A percentile compares a stretch with the other conserved stretches of the same genome.
Evolutionary conservation across 1,284 basidiomycete genomes (phyloP).

Genomic region (Irpex rosettiformis): DNA sequence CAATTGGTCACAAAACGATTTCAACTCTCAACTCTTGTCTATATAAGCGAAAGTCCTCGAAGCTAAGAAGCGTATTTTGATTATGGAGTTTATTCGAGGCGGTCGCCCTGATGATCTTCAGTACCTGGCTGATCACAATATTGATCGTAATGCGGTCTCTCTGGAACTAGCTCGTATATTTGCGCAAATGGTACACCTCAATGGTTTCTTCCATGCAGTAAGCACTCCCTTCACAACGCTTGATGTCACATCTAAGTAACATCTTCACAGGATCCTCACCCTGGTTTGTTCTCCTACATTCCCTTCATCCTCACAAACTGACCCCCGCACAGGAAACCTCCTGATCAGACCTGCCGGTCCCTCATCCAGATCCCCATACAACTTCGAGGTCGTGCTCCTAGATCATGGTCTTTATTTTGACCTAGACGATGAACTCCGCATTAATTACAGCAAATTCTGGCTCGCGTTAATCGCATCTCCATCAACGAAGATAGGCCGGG

Average conservation of each 20-base stretch:
- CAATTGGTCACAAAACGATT: not conserved
- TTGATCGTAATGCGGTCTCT: conserved; percentile 93
- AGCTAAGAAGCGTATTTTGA: conserved; percentile 82
- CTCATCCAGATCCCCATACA: conserved; percentile 75
- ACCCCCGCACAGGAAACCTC: conserved; percentile 66
- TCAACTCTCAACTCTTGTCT: not conserved
- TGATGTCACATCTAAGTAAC: conserved; percentile 8
- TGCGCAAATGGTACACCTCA: conserved; percentile 94
- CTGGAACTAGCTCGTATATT: conserved; percentile 90
- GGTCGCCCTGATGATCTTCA: conserved; percentile 86
- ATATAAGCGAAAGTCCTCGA: conserved; percentile 66
- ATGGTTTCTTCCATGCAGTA: conserved; percentile 89
- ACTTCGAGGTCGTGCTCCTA: conserved; percentile 91
- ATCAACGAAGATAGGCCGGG: conserved; percentile 57
- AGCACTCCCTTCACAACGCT: conserved; percentile 23
- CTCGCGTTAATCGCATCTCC: conserved; percentile 77
- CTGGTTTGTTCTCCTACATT: conserved; percentile 31
- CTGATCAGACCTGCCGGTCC: conserved; percentile 77
- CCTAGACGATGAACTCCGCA: conserved; percentile 71
- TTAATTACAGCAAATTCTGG: conserved; percentile 84
- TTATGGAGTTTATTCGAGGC: conserved; percentile 94
- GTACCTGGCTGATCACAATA: conserved; percentile 81
- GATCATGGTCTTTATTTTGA: conserved; percentile 96
- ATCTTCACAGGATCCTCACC: conserved; percentile 68
- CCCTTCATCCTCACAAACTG: not conserved